These are phyloP conservation scores for Trichophyton equinum DNA, from an alignment of 2,329 filamentous ascomycete genomes.

Conservation along the genomic window DNA sequence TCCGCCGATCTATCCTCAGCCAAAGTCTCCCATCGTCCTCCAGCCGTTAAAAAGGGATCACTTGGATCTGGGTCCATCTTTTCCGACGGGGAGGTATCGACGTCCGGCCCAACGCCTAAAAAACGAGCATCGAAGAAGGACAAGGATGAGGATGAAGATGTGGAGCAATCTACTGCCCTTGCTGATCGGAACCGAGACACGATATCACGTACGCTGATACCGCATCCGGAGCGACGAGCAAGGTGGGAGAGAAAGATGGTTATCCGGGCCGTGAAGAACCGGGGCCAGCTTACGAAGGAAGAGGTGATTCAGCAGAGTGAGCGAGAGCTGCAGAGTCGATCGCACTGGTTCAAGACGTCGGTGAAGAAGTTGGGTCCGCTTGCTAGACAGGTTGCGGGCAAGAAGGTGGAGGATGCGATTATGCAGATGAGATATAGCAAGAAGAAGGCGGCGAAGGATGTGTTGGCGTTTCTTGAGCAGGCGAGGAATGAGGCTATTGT, in stretches of 20 bases:
- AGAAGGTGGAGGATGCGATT: slow-evolving; percentile 87
- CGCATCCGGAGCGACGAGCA: slow-evolving; percentile 56
- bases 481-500: slow-evolving; percentile 73
- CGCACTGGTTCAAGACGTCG: slow-evolving; percentile 65
- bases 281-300: slow-evolving; percentile 53
- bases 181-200: slow-evolving; percentile 37
- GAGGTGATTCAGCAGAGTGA: slow-evolving; percentile 57
- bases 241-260: slow-evolving; percentile 78
- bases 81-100: slow-evolving; percentile 22
- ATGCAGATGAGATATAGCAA: slow-evolving; percentile 89
- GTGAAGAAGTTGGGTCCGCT: slow-evolving; percentile 84
- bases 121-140: slow-evolving; percentile 4
- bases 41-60: slow-evolving; percentile 21
- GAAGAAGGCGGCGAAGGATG: slow-evolving; percentile 79
- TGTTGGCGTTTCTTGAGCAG: slow-evolving; percentile 65
- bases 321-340: slow-evolving; percentile 47
- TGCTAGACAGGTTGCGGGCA: slow-evolving; percentile 78
- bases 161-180: slow-evolving; percentile 15
- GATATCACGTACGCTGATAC: slow-evolving; percentile 57
- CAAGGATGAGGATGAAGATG: slow-evolving; percentile 7
- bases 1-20: neutral
- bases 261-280: slow-evolving; percentile 57
- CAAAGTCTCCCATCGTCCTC: slow-evolving; percentile 8
- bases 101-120: slow-evolving; percentile 13
- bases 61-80: slow-evolving; percentile 31